These are phyloP conservation scores for Megacollybia marginata DNA, from an alignment of 768 basidiomycete genomes.

Conservation along the genomic window DNA sequence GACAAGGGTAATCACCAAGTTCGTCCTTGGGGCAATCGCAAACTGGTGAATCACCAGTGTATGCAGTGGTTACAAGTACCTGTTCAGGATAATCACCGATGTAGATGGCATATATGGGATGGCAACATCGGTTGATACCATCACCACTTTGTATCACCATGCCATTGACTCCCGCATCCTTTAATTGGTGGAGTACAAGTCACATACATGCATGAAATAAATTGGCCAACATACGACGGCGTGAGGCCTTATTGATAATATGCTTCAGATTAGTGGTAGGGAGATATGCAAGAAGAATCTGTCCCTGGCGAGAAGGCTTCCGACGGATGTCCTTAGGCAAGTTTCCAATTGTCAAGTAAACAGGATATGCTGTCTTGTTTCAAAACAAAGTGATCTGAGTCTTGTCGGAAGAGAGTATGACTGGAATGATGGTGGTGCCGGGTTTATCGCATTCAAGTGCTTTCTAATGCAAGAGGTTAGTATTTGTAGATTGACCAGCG, in stretches of 20 bases:
- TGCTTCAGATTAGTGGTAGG: conserved; percentile 19
- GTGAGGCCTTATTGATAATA: conserved; percentile 4
- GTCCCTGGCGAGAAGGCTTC: conserved; percentile 10
- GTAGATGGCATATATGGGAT: conserved; percentile 12
- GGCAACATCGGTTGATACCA: conserved; percentile 12
- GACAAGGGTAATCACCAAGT: neutral
- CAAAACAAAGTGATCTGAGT: no score
- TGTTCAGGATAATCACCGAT: conserved; percentile 13
- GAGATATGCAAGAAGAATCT: conserved; percentile 22
- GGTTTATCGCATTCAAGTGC: no score
- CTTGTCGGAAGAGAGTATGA: no score
- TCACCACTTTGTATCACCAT: conserved; percentile 17
- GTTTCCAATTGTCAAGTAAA: no score
- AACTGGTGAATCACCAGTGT: conserved; percentile 8
- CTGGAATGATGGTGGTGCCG: no score
- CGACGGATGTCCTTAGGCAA: neutral
- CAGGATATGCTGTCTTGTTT: no score
- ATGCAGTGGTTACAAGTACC: conserved; percentile 6
- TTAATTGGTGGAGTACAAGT: conserved; percentile 16
- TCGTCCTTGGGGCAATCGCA: conserved; percentile 3
- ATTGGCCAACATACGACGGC: conserved; percentile 10
- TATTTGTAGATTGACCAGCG: neutral
- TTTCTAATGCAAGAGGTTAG: no score
- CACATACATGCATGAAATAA: conserved; percentile 23
- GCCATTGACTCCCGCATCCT: conserved; percentile 3